Evolutionary conservation across 2,329 filamentous ascomycete species (phyloP), one percentile per base, ranked within the genome.

Genomic region (Aspergillus sclerotialis): DNA sequence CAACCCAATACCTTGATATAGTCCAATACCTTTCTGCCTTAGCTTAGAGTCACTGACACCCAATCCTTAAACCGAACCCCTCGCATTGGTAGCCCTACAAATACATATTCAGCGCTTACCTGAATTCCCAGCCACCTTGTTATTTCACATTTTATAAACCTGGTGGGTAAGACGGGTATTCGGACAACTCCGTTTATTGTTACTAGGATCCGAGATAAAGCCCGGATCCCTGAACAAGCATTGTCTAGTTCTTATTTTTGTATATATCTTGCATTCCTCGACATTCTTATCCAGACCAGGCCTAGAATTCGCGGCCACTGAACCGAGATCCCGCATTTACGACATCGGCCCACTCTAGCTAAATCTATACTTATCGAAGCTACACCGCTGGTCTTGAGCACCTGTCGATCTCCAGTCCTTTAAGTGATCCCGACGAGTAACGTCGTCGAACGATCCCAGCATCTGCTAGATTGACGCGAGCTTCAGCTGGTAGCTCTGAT

Each of bases 361-460:
- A 35, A 27, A 30, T 36, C 36, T 46, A 40, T 28, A 30, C 27
- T 37, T 43, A 18, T 24, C n/a, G n/a, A n/a, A n/a, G 27, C 43
- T 45, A 48, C 46, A 50, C 48, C 48, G 48, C 48, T 49, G 35
- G 38, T 49, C 44, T 32, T 28, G 38, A 33, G 16, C 24, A 28
- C 38, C 35, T 15, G 34, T 35, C 30, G 31, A 41, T 45, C 30
- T 11, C 17, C 28, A 32, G 15, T 15, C 19, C 30, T 34, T 34
- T 30, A 30, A 41, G 36, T 28, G 25, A 40, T 17, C 14, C 30
- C 30, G 19, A 30, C 33, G 39, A 37, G 38, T 50, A 36, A 40
- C 34, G 38, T 17, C 28, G 30, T 25, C 24, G 31, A 35, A 21
- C 36, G 14, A 26, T 25, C 9, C 16, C 13, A 11, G 16, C 13